Percentiles rank a stretch among this genome's conserved stretches.
phyloP scores from a whole-genome alignment of 2,329 filamentous ascomycete species.

The Thielaviopsis euricoi region DNA sequence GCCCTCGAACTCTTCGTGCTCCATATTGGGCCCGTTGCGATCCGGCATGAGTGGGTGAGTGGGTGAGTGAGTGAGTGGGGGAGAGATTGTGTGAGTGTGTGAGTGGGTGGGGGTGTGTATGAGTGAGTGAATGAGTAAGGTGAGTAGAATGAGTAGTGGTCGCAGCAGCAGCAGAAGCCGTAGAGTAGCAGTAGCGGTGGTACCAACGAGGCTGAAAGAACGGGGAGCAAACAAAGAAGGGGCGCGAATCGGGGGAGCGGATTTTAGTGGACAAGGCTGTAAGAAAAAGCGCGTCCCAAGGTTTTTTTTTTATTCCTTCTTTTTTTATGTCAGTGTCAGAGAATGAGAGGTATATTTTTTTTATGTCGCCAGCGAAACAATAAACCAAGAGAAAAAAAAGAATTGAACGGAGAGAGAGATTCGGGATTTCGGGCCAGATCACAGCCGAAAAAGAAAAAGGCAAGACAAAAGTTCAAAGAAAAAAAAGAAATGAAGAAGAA shows the following conservation, averaged over 20 bases:
- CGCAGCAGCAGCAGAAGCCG: too few species aligned
- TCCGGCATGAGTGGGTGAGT: not conserved
- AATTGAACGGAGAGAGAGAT: not conserved
- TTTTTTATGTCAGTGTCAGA: not conserved
- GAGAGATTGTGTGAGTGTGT: too few species aligned
- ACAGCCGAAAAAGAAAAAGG: slow-evolving; percentile 5
- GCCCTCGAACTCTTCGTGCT: slow-evolving; percentile 5
- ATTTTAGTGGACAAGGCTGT: not conserved
- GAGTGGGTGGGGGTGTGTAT: too few species aligned
- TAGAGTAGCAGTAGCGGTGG: too few species aligned
- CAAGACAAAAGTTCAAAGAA: not conserved
- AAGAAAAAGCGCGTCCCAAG: not conserved
- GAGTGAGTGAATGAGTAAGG: too few species aligned
- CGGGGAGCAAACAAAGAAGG: not conserved
- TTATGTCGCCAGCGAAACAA: not conserved
- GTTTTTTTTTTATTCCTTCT: not conserved
- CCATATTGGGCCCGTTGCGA: not conserved
- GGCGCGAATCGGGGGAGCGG: too few species aligned
- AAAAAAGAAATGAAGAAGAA: not conserved
- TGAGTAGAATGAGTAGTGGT: too few species aligned
- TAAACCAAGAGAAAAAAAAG: not conserved
- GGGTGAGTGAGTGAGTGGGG: not conserved
- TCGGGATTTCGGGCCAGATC: too few species aligned
- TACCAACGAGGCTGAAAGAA: too few species aligned
- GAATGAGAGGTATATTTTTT: not conserved